Percentiles rank a stretch among this genome's conserved stretches.
Conservation (phyloP, 2,329 filamentous ascomycete species). For the Daldinia sp. region DNA sequence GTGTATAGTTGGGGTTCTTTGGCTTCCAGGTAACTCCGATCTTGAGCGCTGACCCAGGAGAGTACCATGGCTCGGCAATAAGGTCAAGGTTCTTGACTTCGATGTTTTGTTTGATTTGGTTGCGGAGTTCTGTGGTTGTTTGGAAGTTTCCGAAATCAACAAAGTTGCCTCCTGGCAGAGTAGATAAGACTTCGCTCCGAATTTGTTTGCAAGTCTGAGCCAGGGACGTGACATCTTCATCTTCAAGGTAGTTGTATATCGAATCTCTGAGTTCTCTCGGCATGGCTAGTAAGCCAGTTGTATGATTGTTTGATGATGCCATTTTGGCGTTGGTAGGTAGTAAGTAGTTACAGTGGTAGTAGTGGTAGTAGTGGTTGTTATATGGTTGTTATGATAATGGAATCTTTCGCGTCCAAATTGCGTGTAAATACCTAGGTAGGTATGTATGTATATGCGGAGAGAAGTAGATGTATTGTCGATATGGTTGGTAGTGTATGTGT, state of each 20-base stretch:
- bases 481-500: too few species aligned
- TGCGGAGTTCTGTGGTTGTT: background rate
- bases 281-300: background rate
- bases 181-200: background rate
- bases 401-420: too few species aligned
- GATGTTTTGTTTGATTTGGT: background rate
- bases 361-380: background rate
- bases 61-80: conserved; percentile 3
- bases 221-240: background rate
- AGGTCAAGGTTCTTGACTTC: background rate
- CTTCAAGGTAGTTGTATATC: background rate
- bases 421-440: too few species aligned
- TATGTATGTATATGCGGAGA: too few species aligned
- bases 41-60: background rate
- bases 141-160: background rate
- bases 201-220: background rate
- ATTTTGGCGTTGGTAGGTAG: background rate
- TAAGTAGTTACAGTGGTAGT: background rate
- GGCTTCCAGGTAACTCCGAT: conserved; percentile 2
- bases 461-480: too few species aligned
- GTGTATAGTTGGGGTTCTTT: background rate
- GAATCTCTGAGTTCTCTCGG: background rate
- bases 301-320: background rate
- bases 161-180: background rate
- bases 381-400: background rate